Evolutionary conservation across 805 yeast species (phyloP).

Genomic region (Cyberlindnera lachancei): DNA sequence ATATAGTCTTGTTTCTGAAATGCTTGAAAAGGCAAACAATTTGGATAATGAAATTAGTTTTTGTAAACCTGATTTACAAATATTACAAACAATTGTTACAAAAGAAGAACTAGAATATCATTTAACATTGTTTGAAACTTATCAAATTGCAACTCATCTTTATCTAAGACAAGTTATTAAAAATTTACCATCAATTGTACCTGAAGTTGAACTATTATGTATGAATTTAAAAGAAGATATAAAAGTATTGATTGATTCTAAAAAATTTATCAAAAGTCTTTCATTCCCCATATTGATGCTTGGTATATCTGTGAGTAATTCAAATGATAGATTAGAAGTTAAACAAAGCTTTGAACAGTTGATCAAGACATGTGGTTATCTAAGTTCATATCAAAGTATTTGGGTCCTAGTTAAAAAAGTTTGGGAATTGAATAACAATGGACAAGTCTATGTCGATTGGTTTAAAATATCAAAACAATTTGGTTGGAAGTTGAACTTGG

Average conservation of each 20-base stretch:
- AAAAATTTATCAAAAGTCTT: conserved; percentile 39
- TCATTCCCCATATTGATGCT: conserved; percentile 34
- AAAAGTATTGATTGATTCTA: conserved; percentile 40
- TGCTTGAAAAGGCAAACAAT: conserved; percentile 20
- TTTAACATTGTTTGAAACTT: conserved; percentile 51
- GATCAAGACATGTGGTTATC: conserved; percentile 25
- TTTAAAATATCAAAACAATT: conserved; percentile 29
- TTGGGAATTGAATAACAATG: conserved; percentile 31
- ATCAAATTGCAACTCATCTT: conserved; percentile 45
- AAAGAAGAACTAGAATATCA: conserved; percentile 46
- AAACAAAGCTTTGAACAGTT: conserved; percentile 20
- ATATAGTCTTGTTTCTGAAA: conserved; percentile 10
- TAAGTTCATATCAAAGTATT: conserved; percentile 26
- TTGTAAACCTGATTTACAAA: conserved; percentile 39
- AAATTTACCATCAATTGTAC: conserved; percentile 41
- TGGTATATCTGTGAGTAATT: conserved; percentile 25
- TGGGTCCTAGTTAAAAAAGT: conserved; percentile 31
- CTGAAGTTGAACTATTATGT: conserved; percentile 45
- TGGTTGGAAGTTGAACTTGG: conserved; percentile 32
- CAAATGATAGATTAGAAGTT: conserved; percentile 20
- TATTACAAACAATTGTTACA: conserved; percentile 23
- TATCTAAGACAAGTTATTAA: conserved; percentile 47
- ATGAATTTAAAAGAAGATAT: conserved; percentile 42
- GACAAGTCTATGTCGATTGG: conserved; percentile 34
- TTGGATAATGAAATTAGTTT: conserved; percentile 36